Percentiles rank a stretch among this genome's conserved stretches.
These are phyloP conservation scores for Geotrichum siamense DNA, from an alignment of 1,139 yeast genomes.

Conservation along the genomic window DNA sequence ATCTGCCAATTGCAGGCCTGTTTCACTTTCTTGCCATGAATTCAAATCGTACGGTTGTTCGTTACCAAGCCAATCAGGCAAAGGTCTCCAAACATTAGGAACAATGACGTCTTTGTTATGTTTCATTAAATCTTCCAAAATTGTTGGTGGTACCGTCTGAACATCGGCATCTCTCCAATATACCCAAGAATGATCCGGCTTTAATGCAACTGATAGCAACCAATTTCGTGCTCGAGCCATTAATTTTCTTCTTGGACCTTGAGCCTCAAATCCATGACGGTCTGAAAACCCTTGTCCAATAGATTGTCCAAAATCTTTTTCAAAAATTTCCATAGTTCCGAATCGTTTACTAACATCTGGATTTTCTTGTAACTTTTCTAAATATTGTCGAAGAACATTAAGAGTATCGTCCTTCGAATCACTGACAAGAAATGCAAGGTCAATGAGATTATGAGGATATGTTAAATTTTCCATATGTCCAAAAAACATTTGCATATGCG, in stretches of 20 bases:
- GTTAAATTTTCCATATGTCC: conserved; percentile 52
- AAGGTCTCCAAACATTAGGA: conserved; percentile 88
- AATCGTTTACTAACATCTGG: conserved; percentile 54
- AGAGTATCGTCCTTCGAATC: conserved; percentile 65
- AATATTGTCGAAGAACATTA: conserved; percentile 40
- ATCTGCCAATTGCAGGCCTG: conserved; percentile 72
- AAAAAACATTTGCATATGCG: conserved; percentile 60
- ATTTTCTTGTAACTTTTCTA: conserved; percentile 45
- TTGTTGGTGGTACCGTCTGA: conserved; percentile 53
- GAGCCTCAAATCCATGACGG: conserved; percentile 67
- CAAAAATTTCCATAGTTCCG: conserved; percentile 50
- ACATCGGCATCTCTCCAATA: conserved; percentile 75
- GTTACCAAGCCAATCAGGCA: conserved; percentile 83
- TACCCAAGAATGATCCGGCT: conserved; percentile 71
- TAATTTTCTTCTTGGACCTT: conserved; percentile 63
- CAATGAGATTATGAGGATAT: conserved; percentile 60
- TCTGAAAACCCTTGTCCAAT: conserved; percentile 80
- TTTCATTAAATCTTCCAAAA: conserved; percentile 58
- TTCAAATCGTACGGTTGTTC: conserved; percentile 88
- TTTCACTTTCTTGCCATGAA: conserved; percentile 86
- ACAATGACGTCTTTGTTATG: conserved; percentile 63
- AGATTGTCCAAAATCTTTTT: conserved; percentile 61
- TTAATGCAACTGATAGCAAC: conserved; percentile 54
- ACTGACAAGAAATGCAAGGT: conserved; percentile 56
- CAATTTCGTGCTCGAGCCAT: conserved; percentile 73